phyloP scores from a whole-genome alignment of 2,329 filamentous ascomycete genomes.

The Thermochaetoides dissita region DNA sequence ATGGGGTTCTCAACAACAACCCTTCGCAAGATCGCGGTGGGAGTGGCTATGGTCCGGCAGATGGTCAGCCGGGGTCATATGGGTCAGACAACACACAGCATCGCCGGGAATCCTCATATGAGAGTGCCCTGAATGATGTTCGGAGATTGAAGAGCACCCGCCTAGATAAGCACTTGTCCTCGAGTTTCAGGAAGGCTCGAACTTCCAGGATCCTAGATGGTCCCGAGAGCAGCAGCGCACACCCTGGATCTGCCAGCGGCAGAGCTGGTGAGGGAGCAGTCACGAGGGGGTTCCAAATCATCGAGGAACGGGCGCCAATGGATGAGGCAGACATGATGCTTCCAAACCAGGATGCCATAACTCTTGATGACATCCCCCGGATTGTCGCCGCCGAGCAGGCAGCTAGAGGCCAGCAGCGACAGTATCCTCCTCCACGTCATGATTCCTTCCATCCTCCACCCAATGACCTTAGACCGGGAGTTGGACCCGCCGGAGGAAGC shows the following conservation, averaged over 20 bases:
- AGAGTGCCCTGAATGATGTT: constrained; percentile 93
- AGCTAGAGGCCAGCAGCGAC: constrained; percentile 78
- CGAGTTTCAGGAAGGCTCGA: constrained; percentile 78
- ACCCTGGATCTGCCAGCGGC: constrained; percentile 59
- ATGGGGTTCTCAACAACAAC: constrained; percentile 61
- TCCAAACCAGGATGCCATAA: constrained; percentile 79
- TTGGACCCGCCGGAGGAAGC: constrained; percentile 44
- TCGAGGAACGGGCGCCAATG: constrained; percentile 61
- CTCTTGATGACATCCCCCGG: constrained; percentile 86
- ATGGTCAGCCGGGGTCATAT: constrained; percentile 61
- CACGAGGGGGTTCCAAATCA: constrained; percentile 53
- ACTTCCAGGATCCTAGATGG: constrained; percentile 88
- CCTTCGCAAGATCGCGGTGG: constrained; percentile 50
- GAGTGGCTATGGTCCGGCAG: constrained; percentile 50
- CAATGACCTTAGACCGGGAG: constrained; percentile 50
- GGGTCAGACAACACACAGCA: constrained; percentile 46
- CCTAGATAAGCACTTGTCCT: constrained; percentile 86
- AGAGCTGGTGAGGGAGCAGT: constrained; percentile 43
- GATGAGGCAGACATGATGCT: constrained; percentile 70
- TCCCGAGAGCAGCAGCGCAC: constrained; percentile 52
- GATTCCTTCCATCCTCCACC: constrained; percentile 45
- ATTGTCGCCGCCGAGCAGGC: constrained; percentile 86
- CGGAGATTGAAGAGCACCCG: constrained; percentile 81
- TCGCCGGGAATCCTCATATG: constrained; percentile 64
- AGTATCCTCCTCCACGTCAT: constrained; percentile 61